phyloP scores from a whole-genome alignment of 1,139 yeast species.

The Barnettozyma hawaiiensis region DNA sequence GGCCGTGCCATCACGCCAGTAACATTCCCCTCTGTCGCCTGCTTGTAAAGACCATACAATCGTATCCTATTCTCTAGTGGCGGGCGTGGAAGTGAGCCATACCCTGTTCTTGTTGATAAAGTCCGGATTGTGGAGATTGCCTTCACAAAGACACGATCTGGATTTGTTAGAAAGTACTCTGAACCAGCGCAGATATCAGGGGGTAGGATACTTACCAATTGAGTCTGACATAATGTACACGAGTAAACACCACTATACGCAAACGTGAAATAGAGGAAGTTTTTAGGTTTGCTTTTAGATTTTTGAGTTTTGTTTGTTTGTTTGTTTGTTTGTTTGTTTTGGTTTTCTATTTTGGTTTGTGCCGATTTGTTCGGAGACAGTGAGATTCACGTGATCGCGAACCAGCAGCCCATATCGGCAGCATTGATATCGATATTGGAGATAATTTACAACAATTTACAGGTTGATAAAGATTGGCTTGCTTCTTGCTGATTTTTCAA shows the following conservation, averaged over 20 bases:
- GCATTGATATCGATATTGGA: no score
- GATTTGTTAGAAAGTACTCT: constrained; percentile 4
- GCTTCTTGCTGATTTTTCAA: neutral
- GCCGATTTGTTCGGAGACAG: neutral
- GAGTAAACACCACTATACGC: no score
- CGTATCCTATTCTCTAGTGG: constrained; percentile 67
- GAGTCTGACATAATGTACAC: constrained; percentile 36
- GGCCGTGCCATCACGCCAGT: constrained; percentile 65
- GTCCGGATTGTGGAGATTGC: constrained; percentile 78
- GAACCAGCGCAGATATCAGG: neutral
- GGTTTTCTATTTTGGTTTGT: neutral
- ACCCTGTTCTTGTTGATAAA: constrained; percentile 60
- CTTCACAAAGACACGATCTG: constrained; percentile 72
- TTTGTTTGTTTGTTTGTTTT: no score
- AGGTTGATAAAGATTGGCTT: neutral
- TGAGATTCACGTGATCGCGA: neutral
- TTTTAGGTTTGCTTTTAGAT: no score
- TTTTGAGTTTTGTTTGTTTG: no score
- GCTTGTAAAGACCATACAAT: constrained; percentile 79
- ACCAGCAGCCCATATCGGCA: no score
- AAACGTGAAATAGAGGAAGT: neutral
- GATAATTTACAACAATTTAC: no score
- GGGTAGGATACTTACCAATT: constrained; percentile 35
- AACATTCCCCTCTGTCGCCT: constrained; percentile 84
- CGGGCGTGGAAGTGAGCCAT: constrained; percentile 73